phyloP scores from a whole-genome alignment of 768 basidiomycete species.

The Lentinula sp. region DNA sequence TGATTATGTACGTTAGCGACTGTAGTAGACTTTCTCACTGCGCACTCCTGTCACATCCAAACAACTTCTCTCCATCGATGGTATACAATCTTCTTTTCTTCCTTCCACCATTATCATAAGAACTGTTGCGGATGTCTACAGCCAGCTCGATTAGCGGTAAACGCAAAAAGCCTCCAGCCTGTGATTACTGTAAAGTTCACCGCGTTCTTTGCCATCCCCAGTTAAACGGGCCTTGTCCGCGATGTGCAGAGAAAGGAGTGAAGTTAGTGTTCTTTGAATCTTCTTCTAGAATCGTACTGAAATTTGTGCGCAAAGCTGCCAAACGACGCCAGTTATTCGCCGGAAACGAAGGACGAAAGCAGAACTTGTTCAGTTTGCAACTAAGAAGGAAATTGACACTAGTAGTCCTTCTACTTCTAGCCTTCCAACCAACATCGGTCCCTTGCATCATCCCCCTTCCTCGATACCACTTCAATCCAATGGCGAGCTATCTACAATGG shows the following conservation, averaged over 20 bases:
- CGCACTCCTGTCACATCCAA: too few species aligned
- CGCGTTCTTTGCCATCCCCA: conserved; percentile 8
- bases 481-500: not conserved
- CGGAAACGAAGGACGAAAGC: conserved; percentile 4
- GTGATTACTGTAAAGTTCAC: conserved; percentile 8
- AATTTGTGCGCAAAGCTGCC: conserved; percentile 5
- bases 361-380: not conserved
- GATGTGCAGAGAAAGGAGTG: conserved; percentile 9
- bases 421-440: not conserved
- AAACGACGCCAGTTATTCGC: conserved; percentile 5
- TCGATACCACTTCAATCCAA: not conserved
- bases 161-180: conserved; percentile 6
- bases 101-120: not conserved
- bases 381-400: not conserved
- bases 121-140: not conserved
- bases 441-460: not conserved
- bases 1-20: too few species aligned
- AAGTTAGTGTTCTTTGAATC: conserved; percentile 2
- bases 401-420: not conserved
- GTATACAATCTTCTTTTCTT: not conserved
- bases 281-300: not conserved
- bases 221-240: conserved; percentile 8
- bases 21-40: too few species aligned
- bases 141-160: not conserved
- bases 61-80: not conserved